Base-by-base conservation (phyloP, 208 protist species). In the Trypanosoma melophagium region DNA sequence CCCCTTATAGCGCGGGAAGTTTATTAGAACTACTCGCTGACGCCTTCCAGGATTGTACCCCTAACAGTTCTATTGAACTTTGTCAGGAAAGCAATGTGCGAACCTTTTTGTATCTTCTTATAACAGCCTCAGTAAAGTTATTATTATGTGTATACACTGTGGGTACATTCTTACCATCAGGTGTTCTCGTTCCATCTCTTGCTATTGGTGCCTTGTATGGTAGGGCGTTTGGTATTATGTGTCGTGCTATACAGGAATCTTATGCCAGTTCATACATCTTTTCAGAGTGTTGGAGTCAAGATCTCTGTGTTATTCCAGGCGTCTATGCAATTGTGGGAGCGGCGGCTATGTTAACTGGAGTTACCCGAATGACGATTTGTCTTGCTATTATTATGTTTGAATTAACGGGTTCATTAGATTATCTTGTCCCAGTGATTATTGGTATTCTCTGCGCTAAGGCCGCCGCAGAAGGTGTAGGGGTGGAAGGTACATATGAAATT, bases 341-440 rank as follows among this genome's bases (percentile, higher is more conserved):
- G 0, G 93, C 92, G 0, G 77, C 92, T 10, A 71, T 98, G 56
- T 78, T 98, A 49, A 96, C 92, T 10, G 96, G 96, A 21, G 94
- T 98, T 2, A 94, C 88, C 14, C 83, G 93, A 51, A 96, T 98
- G 82, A 96, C 94, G 7, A 86, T 98, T 25, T 96, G 83, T 59
- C 84, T 98, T 2, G 93, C 87, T 4, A 94, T 98, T 42, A 98
- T 98, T 68, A 81, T 98, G 66, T 92, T 98, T 57, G 96, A 98
- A 63, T 70, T 96, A 41, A 96, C 92, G 21, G 93, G 90, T 51
- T 93, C 90, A 51, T 69, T 95, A 2, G 82, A 88, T 60, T 90
- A 85, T 79, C 79, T 95, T 71, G 81, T 95, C 7, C 86, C 86
- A 5, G 80, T 92, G 22, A 84, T 87, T 56, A 77, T 95, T 22